Base-by-base conservation (phyloP, 306 rosid genomes). In the Comarum palustre region DNA sequence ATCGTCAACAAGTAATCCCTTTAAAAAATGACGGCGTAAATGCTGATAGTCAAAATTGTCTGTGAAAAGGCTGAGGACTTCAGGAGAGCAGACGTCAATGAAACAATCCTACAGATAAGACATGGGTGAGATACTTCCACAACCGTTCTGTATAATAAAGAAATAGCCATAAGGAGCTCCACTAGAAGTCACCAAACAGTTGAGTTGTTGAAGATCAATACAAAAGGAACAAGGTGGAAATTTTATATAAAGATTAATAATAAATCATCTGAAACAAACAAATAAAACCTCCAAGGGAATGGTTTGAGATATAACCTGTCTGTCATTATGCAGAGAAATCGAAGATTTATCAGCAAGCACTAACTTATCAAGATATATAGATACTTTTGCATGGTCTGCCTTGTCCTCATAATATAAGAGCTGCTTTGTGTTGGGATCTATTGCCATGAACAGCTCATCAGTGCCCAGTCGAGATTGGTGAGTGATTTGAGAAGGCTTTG, bases 11-110 rank as follows among this genome's bases (percentile, higher is more conserved):
- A 95, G 99, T 90, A 95, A 80, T 51, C 96, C 99, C 90, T 95
- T 95, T 58, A 95, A 91, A 81, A 95, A 95, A 87, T 95, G 93
- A 47, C 99, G 97, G 38, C 99, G 93, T 17, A 95, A 80, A 85
- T 95, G 99, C 84, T 95, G 99, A 80, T 92, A 95, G 82, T 95
- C 99, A 82, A 95, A 95, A 78, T 95, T 95, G 87, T 95, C 99
- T 0, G 96, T 92, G 76, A 95, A 95, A 74, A 92, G 88, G 84
- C 93, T 90, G 57, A 95, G 99, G 82, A 95, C 99, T 87, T 95
- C 99, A 7, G 90, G 96, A 32, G 97, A 88, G 79, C 99, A 95
- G 69, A 95, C 88, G 80, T 95, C 97, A 69, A 95, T 88, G 81
- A 87, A 86, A 83, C 99, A 95, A 87, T 95, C 99, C 99, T 95